Conservation (phyloP, 1,284 basidiomycete species). For the Erythrobasidium hasegawianum region DNA sequence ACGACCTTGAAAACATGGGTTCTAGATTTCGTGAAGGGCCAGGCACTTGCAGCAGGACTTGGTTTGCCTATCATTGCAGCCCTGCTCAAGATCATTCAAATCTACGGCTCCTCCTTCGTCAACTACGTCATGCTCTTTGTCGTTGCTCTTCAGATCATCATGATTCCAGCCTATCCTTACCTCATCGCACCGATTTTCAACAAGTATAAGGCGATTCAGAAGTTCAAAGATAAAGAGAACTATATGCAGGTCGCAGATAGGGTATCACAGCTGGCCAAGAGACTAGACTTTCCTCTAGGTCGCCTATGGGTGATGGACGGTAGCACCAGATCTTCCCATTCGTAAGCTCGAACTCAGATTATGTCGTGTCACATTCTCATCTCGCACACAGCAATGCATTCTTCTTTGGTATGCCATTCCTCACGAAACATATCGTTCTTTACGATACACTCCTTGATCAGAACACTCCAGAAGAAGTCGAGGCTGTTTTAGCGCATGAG, state of each 20-base stretch:
- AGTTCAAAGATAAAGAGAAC: constrained; percentile 47
- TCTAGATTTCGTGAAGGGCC: constrained; percentile 69
- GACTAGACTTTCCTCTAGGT: constrained; percentile 80
- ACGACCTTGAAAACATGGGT: constrained; percentile 24
- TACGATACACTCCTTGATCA: constrained; percentile 95
- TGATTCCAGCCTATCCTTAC: constrained; percentile 51
- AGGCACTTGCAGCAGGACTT: constrained; percentile 67
- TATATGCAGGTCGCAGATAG: constrained; percentile 68
- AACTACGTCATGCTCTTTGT: constrained; percentile 44
- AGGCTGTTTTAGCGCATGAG: constrained; percentile 83
- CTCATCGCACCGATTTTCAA: constrained; percentile 96
- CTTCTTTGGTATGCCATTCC: constrained; percentile 84
- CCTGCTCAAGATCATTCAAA: constrained; percentile 84
- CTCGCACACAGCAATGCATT: constrained; percentile 35
- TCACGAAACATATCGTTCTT: constrained; percentile 90
- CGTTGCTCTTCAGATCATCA: constrained; percentile 65
- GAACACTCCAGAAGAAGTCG: constrained; percentile 79
- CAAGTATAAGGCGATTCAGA: constrained; percentile 76
- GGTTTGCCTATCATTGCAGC: constrained; percentile 81
- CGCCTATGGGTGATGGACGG: constrained; percentile 98
- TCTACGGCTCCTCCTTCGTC: constrained; percentile 62
- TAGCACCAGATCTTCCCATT: constrained; percentile 87
- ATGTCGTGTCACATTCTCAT: no score
- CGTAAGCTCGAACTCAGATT: constrained; percentile 64
- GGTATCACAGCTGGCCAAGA: constrained; percentile 68